Conservation (phyloP, 2,329 filamentous ascomycete species). For the Akanthomyces muscarius region DNA sequence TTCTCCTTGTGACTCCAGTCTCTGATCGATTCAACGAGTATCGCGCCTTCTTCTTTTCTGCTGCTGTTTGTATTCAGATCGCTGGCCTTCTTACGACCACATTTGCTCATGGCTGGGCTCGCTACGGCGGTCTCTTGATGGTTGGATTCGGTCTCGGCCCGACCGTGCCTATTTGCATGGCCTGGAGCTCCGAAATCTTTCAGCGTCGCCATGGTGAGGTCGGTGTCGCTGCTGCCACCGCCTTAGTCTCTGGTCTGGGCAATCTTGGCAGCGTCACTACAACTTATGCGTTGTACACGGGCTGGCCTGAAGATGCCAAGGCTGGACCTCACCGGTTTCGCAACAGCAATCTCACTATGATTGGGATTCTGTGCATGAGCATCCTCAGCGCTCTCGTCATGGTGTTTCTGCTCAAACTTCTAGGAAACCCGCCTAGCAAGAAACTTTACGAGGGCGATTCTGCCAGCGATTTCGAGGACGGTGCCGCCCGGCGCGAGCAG, state of each 20-base stretch:
- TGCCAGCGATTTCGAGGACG: slow-evolving; percentile 50
- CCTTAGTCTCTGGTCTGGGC: slow-evolving; percentile 80
- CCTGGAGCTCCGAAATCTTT: slow-evolving; percentile 89
- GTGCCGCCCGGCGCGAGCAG: slow-evolving; percentile 55
- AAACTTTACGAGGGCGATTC: slow-evolving; percentile 41
- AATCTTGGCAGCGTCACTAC: slow-evolving; percentile 84
- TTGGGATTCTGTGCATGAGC: slow-evolving; percentile 76
- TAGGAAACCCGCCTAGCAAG: slow-evolving; percentile 50
- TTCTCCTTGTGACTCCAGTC: slow-evolving; percentile 77
- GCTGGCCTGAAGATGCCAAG: slow-evolving; percentile 74
- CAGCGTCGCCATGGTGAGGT: slow-evolving; percentile 86
- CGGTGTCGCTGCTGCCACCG: slow-evolving; percentile 80
- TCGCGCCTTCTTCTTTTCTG: slow-evolving; percentile 76
- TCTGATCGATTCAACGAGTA: slow-evolving; percentile 82
- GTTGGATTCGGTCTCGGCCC: slow-evolving; percentile 88
- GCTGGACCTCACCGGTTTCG: slow-evolving; percentile 68
- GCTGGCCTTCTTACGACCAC: slow-evolving; percentile 74
- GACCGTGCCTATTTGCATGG: slow-evolving; percentile 90
- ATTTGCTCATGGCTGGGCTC: slow-evolving; percentile 75
- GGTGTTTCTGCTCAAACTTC: slow-evolving; percentile 58
- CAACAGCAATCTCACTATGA: slow-evolving; percentile 82
- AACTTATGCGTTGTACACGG: slow-evolving; percentile 84
- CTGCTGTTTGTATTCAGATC: slow-evolving; percentile 74
- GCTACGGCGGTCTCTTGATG: slow-evolving; percentile 84
- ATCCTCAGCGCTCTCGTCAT: slow-evolving; percentile 69